Conservation (phyloP, 345 rosid species). For the Ailanthus altissimus region DNA sequence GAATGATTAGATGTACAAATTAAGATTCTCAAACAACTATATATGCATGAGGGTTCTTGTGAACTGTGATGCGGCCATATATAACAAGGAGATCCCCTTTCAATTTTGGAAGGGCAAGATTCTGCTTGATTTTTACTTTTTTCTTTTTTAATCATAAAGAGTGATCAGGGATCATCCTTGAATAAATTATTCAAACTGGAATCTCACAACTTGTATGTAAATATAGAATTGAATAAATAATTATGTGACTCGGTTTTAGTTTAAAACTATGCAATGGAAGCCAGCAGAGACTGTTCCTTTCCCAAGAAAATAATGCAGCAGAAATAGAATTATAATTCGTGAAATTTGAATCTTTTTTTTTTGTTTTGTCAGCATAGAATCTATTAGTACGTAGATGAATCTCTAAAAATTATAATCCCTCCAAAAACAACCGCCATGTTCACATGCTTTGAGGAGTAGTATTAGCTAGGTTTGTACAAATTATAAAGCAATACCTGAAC, state of each 20-base stretch:
- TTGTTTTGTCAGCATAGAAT: slow-evolving; percentile 10
- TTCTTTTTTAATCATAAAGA: not conserved
- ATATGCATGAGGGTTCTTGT: no score
- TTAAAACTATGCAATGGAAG: no score
- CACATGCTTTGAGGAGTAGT: not conserved
- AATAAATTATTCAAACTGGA: slow-evolving; percentile 12
- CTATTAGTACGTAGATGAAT: not conserved
- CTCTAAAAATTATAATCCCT: not conserved
- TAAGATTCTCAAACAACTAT: not conserved
- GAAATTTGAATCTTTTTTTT: not conserved
- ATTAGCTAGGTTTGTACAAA: not conserved
- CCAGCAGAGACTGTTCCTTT: no score
- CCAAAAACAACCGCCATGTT: not conserved
- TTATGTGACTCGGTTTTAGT: not conserved
- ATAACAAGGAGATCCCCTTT: not conserved
- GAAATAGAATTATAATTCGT: no score
- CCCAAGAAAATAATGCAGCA: no score
- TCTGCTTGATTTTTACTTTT: slow-evolving; percentile 17
- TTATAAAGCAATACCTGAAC: not conserved
- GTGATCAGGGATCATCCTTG: slow-evolving; percentile 3
- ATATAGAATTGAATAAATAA: no score
- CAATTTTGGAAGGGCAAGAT: slow-evolving; percentile 33
- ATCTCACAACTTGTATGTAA: not conserved
- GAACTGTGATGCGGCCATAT: not conserved
- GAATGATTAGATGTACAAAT: not conserved